Evolutionary conservation across 768 basidiomycete genomes (phyloP).

Genomic region (Podaxis sp.): DNA sequence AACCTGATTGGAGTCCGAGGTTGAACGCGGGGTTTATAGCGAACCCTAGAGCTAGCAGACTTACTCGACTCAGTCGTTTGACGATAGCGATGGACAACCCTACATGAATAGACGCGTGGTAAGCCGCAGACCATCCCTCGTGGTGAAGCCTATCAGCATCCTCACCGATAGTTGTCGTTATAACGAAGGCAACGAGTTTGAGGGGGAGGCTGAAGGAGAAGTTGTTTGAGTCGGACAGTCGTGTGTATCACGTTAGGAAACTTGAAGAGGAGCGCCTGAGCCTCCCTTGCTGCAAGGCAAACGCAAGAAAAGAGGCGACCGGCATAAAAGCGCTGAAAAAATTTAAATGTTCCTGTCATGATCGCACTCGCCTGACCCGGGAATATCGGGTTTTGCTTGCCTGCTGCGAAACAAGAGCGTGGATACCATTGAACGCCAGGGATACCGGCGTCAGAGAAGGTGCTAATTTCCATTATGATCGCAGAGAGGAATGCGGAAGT

Average conservation of each 20-base stretch:
- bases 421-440: background rate
- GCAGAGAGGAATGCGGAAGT: no score
- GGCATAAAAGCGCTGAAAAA: background rate
- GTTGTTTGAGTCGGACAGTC: background rate
- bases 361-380: background rate
- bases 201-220: background rate
- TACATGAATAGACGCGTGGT: background rate
- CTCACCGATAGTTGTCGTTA: background rate
- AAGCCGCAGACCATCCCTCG: background rate
- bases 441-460: background rate
- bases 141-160: background rate
- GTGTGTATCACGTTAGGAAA: background rate
- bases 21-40: background rate
- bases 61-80: no score
- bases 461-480: background rate
- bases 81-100: background rate
- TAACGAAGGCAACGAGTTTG: background rate
- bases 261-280: background rate
- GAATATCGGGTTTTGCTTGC: background rate
- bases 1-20: background rate
- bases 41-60: background rate
- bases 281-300: background rate
- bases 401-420: background rate
- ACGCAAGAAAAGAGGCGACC: background rate
- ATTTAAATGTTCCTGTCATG: background rate